Evolutionary conservation across 768 basidiomycete genomes (phyloP).

Genomic region (Leucosporidium scottii): DNA sequence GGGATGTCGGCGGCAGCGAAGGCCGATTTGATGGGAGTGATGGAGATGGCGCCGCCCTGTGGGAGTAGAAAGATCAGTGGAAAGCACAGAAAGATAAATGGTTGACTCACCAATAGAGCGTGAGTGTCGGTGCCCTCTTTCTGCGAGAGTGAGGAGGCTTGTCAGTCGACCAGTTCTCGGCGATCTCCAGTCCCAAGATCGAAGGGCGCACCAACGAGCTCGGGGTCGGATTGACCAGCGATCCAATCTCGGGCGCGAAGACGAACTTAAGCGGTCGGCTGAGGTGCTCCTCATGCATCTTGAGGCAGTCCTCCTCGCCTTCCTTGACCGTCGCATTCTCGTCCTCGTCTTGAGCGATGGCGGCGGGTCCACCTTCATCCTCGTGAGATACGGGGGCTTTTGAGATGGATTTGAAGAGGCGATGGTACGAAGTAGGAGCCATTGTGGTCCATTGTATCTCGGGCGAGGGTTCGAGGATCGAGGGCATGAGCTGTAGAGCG

Average conservation of each 20-base stretch:
- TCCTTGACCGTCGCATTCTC: neutral
- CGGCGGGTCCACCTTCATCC: constrained; percentile 16
- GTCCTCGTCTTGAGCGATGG: constrained; percentile 9
- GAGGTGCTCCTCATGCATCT: constrained; percentile 14
- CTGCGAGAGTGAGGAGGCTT: too few relatives aligned
- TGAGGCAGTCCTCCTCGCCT: neutral
- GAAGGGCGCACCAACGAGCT: too few relatives aligned
- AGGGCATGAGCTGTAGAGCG: constrained; percentile 42
- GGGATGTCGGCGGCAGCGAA: too few relatives aligned
- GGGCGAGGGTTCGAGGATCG: constrained; percentile 34
- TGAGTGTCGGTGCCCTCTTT: too few relatives aligned
- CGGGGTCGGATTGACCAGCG: too few relatives aligned
- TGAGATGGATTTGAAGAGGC: constrained; percentile 40
- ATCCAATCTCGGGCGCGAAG: constrained; percentile 41
- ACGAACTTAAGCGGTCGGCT: constrained; percentile 36
- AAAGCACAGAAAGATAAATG: too few relatives aligned
- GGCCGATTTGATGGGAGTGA: too few relatives aligned
- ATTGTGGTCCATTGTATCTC: constrained; percentile 42
- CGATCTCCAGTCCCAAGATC: too few relatives aligned
- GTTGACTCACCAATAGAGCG: too few relatives aligned
- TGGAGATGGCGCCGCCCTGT: too few relatives aligned
- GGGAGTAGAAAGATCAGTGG: too few relatives aligned
- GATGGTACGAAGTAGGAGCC: constrained; percentile 42
- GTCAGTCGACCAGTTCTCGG: too few relatives aligned
- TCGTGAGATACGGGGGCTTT: neutral